Base-by-base conservation (phyloP, 495 filamentous ascomycete genomes). In the Pseudevernia furfuracea region DNA sequence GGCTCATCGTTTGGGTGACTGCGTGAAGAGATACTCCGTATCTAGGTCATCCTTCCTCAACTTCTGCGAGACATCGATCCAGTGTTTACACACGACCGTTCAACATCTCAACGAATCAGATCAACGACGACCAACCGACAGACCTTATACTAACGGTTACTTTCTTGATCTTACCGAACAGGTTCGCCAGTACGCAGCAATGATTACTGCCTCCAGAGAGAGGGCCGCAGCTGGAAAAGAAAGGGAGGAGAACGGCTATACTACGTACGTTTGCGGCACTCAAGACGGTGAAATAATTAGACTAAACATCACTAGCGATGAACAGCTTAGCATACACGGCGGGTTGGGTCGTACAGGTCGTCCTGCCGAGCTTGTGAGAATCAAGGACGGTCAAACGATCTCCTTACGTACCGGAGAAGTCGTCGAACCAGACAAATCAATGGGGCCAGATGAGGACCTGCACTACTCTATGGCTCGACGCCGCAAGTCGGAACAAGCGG, bases 151-250 rank as follows among this genome's bases (percentile, higher is more conserved):
- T 82, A 88, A 86, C 80, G 86, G 86, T 66, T 97, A 97, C 79
- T 96, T 96, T 70, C 85, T 96, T 72, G 93, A 97, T 79, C 87
- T 96, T 61, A 82, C 92, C 71, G 88, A 90, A 69, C 91, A 96
- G 84, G 87, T 90, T 61, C 83, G 84, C 70, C 83, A 85, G 62
- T 89, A 90, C 81, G 88, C 87, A 58, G 74, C 77, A 17, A 78
- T 81, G 72, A 78, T 87, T 71, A 78, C 80, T n/a, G 81, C 78
- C 52, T 77, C 77, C 36, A 79, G 82, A 37, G 74, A 81, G 58
- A 73, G 73, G 59, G 66, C 71, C 57, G 68, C 68, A 32, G 69
- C 68, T 30, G 69, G 70, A 28, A 60, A 69, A 63, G 59, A 57
- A 49, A 30, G 64, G 21, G 53, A 61, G 21, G 60, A 71, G 21